Evolutionary conservation across 306 rosid species (phyloP).

Genomic region (Morella rubra): DNA sequence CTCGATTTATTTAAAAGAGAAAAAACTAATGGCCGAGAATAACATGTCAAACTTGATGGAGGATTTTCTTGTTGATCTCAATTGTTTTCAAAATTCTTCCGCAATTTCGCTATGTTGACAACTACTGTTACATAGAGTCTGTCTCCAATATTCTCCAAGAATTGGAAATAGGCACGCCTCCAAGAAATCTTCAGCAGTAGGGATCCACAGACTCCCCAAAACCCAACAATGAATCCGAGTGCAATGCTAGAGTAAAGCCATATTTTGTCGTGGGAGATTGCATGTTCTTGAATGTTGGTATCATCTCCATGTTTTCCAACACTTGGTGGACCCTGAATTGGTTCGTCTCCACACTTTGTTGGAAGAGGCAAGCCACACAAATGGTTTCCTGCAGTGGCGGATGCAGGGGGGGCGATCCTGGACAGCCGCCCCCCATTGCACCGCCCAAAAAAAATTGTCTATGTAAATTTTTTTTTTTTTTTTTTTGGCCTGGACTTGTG

Average conservation of each 20-base stretch:
- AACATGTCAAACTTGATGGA: not conserved
- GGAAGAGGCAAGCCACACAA: constrained; percentile 34
- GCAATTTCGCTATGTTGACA: not conserved
- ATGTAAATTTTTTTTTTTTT: too few species aligned
- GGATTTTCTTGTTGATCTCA: not conserved
- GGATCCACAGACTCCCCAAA: constrained; percentile 27
- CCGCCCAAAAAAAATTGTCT: too few species aligned
- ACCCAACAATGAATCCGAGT: constrained; percentile 33
- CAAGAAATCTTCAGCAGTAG: constrained; percentile 24
- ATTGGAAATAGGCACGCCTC: constrained; percentile 23
- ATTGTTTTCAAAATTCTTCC: not conserved
- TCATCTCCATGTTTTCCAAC: not conserved
- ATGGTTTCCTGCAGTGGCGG: too few species aligned
- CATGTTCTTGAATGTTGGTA: not conserved
- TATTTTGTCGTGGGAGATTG: not conserved
- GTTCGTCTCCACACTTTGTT: constrained; percentile 12
- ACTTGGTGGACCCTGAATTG: not conserved
- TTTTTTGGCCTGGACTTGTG: too few species aligned
- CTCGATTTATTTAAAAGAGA: too few species aligned
- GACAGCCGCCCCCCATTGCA: too few species aligned
- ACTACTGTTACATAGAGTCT: not conserved
- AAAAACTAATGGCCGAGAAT: too few species aligned
- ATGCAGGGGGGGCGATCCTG: too few species aligned
- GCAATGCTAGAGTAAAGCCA: constrained; percentile 30
- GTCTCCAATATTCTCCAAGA: not conserved